Evolutionary conservation across 2,329 filamentous ascomycete species (phyloP), one percentile per base, ranked within the genome.

Genomic region (Arthrobotrys musiformis): DNA sequence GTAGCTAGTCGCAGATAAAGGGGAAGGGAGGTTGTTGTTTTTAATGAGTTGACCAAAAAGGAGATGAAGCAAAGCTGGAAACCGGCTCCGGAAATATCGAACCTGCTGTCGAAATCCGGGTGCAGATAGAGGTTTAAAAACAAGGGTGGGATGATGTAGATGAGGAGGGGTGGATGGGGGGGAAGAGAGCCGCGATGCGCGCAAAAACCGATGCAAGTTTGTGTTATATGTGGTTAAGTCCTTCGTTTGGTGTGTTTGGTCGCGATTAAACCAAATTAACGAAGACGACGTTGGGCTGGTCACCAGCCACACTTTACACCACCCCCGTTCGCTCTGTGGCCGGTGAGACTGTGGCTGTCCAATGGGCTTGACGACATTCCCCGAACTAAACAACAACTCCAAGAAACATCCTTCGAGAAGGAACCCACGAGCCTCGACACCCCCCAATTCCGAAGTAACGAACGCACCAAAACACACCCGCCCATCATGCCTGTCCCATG

Each of bases 401-500:
- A n/a, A n/a, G n/a, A n/a, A n/a, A n/a, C n/a, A n/a, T n/a, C n/a
- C n/a, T n/a, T n/a, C n/a, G n/a, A n/a, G n/a, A n/a, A n/a, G n/a
- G n/a, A n/a, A n/a, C n/a, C n/a, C n/a, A n/a, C n/a, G n/a, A n/a
- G n/a, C n/a, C 56, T 66, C 69, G 63, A 63, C 52, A 56, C 35
- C 50, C 30, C 48, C 69, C 64, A 75, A 62, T 66, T 79, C 67
- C 56, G 52, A 52, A 52, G 35, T 42, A 60, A 60, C 37, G 64
- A 70, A n/a, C n/a, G n/a, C 28, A 44, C n/a, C 44, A 19, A 42
- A n/a, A 50, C 54, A 28, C 40, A 69, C 48, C 50, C 37, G 58
- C 64, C 69, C 83, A 83, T 82, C 64, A 90, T 90, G 89, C 87
- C 87, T 75, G 84, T 90, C 79, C 89, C 89, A 56, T 90, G 90